These are phyloP conservation scores for Telfairia occidentalis DNA, from an alignment of 331 rosid genomes.

Conservation along the genomic window DNA sequence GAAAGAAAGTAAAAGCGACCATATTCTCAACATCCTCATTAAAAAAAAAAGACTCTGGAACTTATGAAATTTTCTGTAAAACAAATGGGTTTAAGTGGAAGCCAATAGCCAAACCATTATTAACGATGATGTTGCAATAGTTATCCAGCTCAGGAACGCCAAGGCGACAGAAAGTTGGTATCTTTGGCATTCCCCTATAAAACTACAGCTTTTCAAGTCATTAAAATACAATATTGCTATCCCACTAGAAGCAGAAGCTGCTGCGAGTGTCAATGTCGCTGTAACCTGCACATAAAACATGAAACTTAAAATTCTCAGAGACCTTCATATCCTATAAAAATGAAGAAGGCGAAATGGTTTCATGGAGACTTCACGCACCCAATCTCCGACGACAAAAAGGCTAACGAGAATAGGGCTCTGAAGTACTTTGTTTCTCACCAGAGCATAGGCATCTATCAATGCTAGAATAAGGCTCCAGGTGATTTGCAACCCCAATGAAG, in stretches of 20 bases:
- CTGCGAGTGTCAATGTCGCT: constrained; percentile 72
- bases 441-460: constrained; percentile 60
- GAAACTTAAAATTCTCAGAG: neutral
- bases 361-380: constrained; percentile 64
- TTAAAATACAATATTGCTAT: constrained; percentile 54
- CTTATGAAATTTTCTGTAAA: neutral
- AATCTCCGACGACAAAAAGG: constrained; percentile 81
- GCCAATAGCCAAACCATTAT: constrained; percentile 76
- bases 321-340: neutral
- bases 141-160: constrained; percentile 55
- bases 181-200: constrained; percentile 48
- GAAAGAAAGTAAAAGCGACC: neutral
- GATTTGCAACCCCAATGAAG: constrained; percentile 81
- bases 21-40: too few species aligned
- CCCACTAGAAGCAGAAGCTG: constrained; percentile 78
- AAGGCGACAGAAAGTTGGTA: constrained; percentile 38
- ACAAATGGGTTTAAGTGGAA: neutral
- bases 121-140: constrained; percentile 53
- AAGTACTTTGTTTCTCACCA: constrained; percentile 52
- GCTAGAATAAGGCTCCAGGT: constrained; percentile 76
- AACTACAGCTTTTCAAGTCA: constrained; percentile 49
- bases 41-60: too few species aligned
- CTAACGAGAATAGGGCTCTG: constrained; percentile 59
- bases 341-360: neutral
- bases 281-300: constrained; percentile 42